Evolutionary conservation across 1,284 basidiomycete genomes (phyloP).

Genomic region (Irpex sp.): DNA sequence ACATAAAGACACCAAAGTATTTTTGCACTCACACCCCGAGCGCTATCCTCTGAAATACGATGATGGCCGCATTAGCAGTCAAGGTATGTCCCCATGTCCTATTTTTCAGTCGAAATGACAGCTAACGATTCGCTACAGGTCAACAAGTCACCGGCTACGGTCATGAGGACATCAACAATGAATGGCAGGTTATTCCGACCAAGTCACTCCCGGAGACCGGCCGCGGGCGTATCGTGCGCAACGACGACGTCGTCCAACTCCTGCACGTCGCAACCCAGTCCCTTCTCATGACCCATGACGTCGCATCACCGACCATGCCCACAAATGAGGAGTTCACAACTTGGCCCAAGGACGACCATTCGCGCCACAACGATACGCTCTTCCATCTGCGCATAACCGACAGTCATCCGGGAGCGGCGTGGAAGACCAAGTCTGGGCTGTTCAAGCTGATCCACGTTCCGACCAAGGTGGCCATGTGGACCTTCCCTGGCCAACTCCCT

Average conservation of each 20-base stretch:
- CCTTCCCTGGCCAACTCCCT: slow-evolving; percentile 80
- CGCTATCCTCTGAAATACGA: slow-evolving; percentile 93
- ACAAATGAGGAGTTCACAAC: slow-evolving; percentile 99
- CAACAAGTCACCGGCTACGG: slow-evolving; percentile 99
- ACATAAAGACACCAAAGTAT: slow-evolving; percentile 93
- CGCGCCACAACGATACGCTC: slow-evolving; percentile 81
- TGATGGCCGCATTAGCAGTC: slow-evolving; percentile 93
- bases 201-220: slow-evolving; percentile 88
- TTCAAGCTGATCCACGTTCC: slow-evolving; percentile 88
- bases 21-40: slow-evolving; percentile 90
- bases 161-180: slow-evolving; percentile 90
- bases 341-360: slow-evolving; percentile 68
- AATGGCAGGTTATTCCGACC: slow-evolving; percentile 95
- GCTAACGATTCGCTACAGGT: slow-evolving; percentile 40
- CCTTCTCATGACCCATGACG: slow-evolving; percentile 91
- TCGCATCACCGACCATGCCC: slow-evolving; percentile 94
- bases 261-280: slow-evolving; percentile 86
- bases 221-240: slow-evolving; percentile 83
- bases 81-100: slow-evolving; percentile 49
- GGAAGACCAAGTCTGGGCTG: slow-evolving; percentile 90
- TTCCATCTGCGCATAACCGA: slow-evolving; percentile 78
- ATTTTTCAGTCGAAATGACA: not conserved
- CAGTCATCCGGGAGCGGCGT: slow-evolving; percentile 71
- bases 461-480: slow-evolving; percentile 94
- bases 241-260: slow-evolving; percentile 88